These are phyloP conservation scores for Penicillium capsulatum DNA, from an alignment of 2,329 filamentous ascomycete genomes.

Conservation along the genomic window DNA sequence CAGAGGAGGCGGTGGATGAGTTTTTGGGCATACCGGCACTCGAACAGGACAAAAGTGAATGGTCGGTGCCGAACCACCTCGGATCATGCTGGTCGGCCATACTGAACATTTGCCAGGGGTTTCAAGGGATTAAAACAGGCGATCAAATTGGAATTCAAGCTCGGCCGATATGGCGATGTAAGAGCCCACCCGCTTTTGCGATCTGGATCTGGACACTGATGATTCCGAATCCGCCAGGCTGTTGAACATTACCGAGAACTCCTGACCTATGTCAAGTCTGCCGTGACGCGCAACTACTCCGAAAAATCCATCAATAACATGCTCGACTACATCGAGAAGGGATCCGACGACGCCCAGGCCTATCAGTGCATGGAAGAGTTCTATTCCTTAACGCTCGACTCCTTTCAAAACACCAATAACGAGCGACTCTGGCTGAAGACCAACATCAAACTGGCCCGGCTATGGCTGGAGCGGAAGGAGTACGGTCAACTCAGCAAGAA, in stretches of 20 bases:
- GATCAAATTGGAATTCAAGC: slow-evolving; percentile 92
- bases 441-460: slow-evolving; percentile 89
- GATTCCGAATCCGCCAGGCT: slow-evolving; percentile 54
- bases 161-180: slow-evolving; percentile 82
- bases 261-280: slow-evolving; percentile 93
- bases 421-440: slow-evolving; percentile 97
- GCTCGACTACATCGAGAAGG: slow-evolving; percentile 96
- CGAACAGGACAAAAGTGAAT: slow-evolving; percentile 90
- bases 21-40: slow-evolving; percentile 83
- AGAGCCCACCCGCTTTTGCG: neutral
- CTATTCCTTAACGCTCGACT: slow-evolving; percentile 87
- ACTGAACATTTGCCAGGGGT: slow-evolving; percentile 50
- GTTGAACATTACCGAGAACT: slow-evolving; percentile 91
- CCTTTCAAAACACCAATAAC: slow-evolving; percentile 96
- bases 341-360: slow-evolving; percentile 66
- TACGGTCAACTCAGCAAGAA: slow-evolving; percentile 77
- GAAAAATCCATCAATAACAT: slow-evolving; percentile 99
- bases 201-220: neutral
- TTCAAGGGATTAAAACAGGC: slow-evolving; percentile 98
- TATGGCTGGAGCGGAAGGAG: slow-evolving; percentile 87
- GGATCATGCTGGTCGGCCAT: slow-evolving; percentile 5
- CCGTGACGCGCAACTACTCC: slow-evolving; percentile 95
- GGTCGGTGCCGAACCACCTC: slow-evolving; percentile 49
- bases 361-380: slow-evolving; percentile 87
- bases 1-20: slow-evolving; percentile 83